Conservation (phyloP, 352 stramenopile genomes). For the Phytophthora ohioensis region DNA sequence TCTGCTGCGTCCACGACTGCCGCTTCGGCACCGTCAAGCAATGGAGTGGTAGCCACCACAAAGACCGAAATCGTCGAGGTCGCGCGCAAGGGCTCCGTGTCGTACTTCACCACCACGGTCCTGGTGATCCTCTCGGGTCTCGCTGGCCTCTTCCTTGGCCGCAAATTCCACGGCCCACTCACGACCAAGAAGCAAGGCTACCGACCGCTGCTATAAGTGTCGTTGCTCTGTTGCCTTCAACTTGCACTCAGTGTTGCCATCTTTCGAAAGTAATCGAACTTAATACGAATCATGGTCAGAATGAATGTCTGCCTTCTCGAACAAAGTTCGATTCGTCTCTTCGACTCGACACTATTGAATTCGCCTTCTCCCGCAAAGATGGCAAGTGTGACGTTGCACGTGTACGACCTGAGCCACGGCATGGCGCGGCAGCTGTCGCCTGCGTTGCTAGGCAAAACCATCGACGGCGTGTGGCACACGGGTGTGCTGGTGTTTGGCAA, state of each 20-base stretch:
- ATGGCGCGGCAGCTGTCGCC: slow-evolving; percentile 91
- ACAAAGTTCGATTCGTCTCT: slow-evolving; percentile 1
- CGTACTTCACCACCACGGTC: slow-evolving; percentile 61
- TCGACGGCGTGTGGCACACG: slow-evolving; percentile 95
- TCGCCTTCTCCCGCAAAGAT: slow-evolving; percentile 23
- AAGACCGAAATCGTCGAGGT: slow-evolving; percentile 27
- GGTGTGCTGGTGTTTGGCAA: slow-evolving; percentile 78
- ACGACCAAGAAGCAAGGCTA: slow-evolving; percentile 59
- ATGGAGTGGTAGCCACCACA: slow-evolving; percentile 18
- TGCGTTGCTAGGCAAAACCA: slow-evolving; percentile 91
- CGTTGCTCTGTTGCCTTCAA: slow-evolving; percentile 1
- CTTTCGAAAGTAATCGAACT: not conserved
- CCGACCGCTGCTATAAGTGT: slow-evolving; percentile 47
- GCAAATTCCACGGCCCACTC: slow-evolving; percentile 58
- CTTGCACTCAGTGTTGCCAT: slow-evolving; percentile 22
- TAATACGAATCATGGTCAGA: not conserved
- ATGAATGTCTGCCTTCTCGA: slow-evolving; percentile 34
- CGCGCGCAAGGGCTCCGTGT: slow-evolving; percentile 40
- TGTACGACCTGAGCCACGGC: slow-evolving; percentile 96
- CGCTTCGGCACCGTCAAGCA: slow-evolving; percentile 24
- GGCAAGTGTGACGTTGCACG: slow-evolving; percentile 84
- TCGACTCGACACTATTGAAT: slow-evolving; percentile 21
- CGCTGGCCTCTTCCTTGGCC: slow-evolving; percentile 62
- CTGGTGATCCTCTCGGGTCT: slow-evolving; percentile 56
- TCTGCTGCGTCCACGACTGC: slow-evolving; percentile 13